Base-by-base conservation (phyloP, 179 eudicot genomes). In the Spinacia oleracea region DNA sequence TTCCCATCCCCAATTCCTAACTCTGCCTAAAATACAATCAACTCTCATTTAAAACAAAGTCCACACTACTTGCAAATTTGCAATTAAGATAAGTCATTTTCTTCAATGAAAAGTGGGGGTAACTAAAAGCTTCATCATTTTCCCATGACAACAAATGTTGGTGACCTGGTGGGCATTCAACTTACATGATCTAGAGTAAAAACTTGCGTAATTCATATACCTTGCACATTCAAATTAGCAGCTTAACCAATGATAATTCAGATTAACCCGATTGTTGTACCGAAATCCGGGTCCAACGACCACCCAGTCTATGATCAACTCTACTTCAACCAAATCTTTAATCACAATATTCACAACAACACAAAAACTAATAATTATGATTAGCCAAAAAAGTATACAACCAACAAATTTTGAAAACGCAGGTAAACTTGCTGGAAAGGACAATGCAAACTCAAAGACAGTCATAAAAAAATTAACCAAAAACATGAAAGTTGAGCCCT, bases 401-500 rank as follows among this genome's bases (percentile, higher is more conserved):
- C 18, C 46, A 53, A 70, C 48, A 29, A n/a, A n/a, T n/a, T n/a
- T 29, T 9, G 14, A 38, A 62, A 77, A 65, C 32, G 58, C 20
- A 53, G 42, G 40, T 38, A 72, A 77, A 46, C 53, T 79, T 70
- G 80, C 77, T 79, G 85, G 70, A 79, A 83, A 79, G 82, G 56
- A 70, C 80, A 75, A 83, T 79, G 77, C 78, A 82, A 27, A 43
- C 66, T 72, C 77, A 78, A 50, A 51, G 70, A 68, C 42, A 77
- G 63, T 53, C 34, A 62, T 45, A 46, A 59, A 82, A 82, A 70
- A 25, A 25, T 55, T 58, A 56, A 65, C 15, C 43, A 58, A 69
- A 51, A n/a, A 45, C 38, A 32, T 25, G n/a, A 74, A 60, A 78
- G 79, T 34, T 60, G 34, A 76, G 74, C 59, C 82, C 48, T 78